Conservation (phyloP, 371 early-diverging fungal species). For the Dinochytrium kinnereticum region DNA sequence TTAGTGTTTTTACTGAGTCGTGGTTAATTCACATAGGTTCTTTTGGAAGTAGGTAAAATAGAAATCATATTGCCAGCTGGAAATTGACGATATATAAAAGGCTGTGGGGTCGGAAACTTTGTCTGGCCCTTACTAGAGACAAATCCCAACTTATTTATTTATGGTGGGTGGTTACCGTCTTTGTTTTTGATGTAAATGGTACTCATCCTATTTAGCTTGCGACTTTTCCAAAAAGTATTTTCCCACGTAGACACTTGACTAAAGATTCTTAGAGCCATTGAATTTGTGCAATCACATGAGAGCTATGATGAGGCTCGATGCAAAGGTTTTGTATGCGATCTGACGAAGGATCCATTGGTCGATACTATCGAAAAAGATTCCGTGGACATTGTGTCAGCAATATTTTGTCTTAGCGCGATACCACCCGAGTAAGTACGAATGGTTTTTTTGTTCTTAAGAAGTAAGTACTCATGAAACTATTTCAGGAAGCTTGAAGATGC, state of each 20-base stretch:
- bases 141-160: constrained; percentile 33
- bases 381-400: constrained; percentile 47
- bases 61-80: no score
- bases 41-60: constrained; percentile 18
- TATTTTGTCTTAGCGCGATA: constrained; percentile 50
- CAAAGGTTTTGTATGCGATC: constrained; percentile 55
- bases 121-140: constrained; percentile 83
- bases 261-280: constrained; percentile 35
- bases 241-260: background rate
- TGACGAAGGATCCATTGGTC: constrained; percentile 38
- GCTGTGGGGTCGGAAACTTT: constrained; percentile 98
- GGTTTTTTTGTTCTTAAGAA: no score
- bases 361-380: constrained; percentile 37
- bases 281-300: constrained; percentile 44
- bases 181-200: constrained; percentile 16
- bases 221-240: constrained; percentile 42
- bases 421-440: constrained; percentile 41
- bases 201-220: constrained; percentile 36
- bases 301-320: constrained; percentile 42
- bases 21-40: constrained; percentile 16
- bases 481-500: constrained; percentile 35
- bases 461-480: no score
- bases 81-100: constrained; percentile 40
- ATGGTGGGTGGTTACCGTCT: constrained; percentile 19
- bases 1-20: constrained; percentile 9